Percentiles rank a stretch among this genome's conserved stretches.
Evolutionary conservation across 495 filamentous ascomycete genomes (phyloP).

Genomic region (Hypoxylon perforatum): DNA sequence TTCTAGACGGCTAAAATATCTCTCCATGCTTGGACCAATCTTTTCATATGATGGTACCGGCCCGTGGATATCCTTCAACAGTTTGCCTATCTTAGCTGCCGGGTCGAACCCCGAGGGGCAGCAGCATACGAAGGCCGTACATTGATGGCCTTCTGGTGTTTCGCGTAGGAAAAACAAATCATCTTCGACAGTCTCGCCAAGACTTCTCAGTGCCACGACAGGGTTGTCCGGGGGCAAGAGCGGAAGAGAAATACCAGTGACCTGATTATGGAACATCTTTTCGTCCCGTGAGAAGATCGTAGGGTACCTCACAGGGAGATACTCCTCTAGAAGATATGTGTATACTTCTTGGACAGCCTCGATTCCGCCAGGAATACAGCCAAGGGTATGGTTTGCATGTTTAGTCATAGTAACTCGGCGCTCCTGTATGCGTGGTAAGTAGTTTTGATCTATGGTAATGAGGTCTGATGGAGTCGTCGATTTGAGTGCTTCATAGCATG

Average conservation of each 20-base stretch:
- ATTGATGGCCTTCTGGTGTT: conserved; percentile 64
- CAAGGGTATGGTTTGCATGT: conserved; percentile 60
- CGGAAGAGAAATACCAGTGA: conserved; percentile 59
- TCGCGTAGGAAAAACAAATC: conserved; percentile 82
- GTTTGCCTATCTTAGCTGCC: conserved; percentile 68
- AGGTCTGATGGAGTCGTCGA: conserved; percentile 68
- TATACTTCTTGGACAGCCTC: conserved; percentile 73
- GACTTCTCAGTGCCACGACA: conserved; percentile 54
- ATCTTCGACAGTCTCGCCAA: conserved; percentile 73
- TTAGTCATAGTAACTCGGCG: conserved; percentile 62
- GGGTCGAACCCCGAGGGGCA: conserved; percentile 80
- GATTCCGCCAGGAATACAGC: conserved; percentile 54
- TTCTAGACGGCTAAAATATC: conserved; percentile 71
- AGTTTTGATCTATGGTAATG: conserved; percentile 74
- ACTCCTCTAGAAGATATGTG: conserved; percentile 67
- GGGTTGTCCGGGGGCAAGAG: conserved; percentile 45
- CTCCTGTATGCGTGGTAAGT: conserved; percentile 64
- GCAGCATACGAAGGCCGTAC: conserved; percentile 75
- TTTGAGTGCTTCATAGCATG: conserved; percentile 51
- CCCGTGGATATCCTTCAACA: conserved; percentile 73
- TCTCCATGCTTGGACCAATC: conserved; percentile 80
- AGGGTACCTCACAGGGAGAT: conserved; percentile 75
- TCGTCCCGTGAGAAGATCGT: conserved; percentile 62
- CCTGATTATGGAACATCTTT: conserved; percentile 54
- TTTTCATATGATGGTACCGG: conserved; percentile 80